A percentile compares a stretch with the other conserved stretches of the same genome.
Conservation (phyloP, 2,329 filamentous ascomycete species). For the Pseudogymnoascus sp. region DNA sequence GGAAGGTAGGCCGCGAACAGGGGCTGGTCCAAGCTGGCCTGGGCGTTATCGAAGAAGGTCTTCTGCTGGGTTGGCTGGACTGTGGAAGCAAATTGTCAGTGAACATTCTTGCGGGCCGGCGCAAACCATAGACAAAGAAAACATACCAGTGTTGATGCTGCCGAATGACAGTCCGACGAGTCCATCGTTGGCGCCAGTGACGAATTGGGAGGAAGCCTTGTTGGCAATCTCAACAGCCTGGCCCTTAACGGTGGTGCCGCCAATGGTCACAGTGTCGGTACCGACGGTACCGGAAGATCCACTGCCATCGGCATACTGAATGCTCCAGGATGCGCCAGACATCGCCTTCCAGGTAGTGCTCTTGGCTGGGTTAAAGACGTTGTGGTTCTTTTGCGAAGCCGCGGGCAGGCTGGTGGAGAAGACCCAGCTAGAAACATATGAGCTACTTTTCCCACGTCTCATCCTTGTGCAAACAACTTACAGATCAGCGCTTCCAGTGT, state of each 20-base stretch:
- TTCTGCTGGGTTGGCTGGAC: constrained; percentile 21
- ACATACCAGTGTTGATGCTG: constrained; percentile 25
- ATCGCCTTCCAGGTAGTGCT: constrained; percentile 22
- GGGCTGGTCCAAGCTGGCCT: constrained; percentile 26
- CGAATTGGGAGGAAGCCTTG: constrained; percentile 25
- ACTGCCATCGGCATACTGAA: constrained; percentile 30
- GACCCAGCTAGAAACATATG: constrained; percentile 21
- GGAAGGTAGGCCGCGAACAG: constrained; percentile 50
- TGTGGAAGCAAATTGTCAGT: neutral
- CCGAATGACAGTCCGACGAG: constrained; percentile 50
- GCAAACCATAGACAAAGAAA: neutral
- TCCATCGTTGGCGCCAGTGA: constrained; percentile 39
- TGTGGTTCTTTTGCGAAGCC: constrained; percentile 15
- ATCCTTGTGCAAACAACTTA: constrained; percentile 16
- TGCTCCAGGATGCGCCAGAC: constrained; percentile 23
- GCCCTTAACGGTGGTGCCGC: constrained; percentile 23
- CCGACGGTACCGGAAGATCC: constrained; percentile 28
- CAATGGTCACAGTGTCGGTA: constrained; percentile 28
- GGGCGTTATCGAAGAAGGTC: constrained; percentile 29
- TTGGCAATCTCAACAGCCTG: constrained; percentile 28
- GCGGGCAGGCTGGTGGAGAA: constrained; percentile 23
- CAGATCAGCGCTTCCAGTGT: constrained; percentile 27
- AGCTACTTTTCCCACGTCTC: neutral
- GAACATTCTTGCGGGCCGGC: neutral
- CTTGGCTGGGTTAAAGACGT: constrained; percentile 20